Evolutionary conservation across 2,329 filamentous ascomycete genomes (phyloP).

Genomic region (Rhynchosporium agropyri): DNA sequence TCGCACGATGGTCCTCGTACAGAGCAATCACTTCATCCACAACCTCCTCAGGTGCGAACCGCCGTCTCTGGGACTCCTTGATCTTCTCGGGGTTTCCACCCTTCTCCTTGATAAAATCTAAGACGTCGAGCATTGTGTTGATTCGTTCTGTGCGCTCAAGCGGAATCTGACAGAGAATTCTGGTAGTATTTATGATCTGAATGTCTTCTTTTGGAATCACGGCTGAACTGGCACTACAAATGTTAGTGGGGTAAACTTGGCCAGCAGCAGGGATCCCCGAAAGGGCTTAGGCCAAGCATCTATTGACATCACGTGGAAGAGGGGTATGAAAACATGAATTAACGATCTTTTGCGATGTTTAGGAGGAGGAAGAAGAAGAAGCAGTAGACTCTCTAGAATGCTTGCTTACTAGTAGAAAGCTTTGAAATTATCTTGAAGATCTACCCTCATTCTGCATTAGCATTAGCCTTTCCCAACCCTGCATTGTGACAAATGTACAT

Average conservation of each 20-base stretch:
- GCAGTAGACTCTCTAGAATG: background rate
- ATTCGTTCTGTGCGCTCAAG: constrained; percentile 4
- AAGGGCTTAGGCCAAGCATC: constrained; percentile 2
- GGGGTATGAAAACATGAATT: background rate
- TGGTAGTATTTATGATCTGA: background rate
- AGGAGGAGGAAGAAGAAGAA: constrained; percentile 4
- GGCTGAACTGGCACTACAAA: constrained; percentile 10
- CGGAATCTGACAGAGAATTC: background rate
- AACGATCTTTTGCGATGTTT: background rate
- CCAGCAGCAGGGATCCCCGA: constrained; percentile 2
- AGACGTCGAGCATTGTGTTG: constrained; percentile 69
- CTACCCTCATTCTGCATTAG: background rate
- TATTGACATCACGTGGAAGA: constrained; percentile 15
- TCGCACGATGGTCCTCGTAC: constrained; percentile 83
- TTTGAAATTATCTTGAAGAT: background rate
- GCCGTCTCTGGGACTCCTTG: constrained; percentile 84
- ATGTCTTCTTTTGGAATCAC: constrained; percentile 19
- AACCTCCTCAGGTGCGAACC: constrained; percentile 76
- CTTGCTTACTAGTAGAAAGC: background rate
- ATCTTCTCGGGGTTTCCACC: constrained; percentile 92
- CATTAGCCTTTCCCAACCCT: background rate
- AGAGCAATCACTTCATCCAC: constrained; percentile 90
- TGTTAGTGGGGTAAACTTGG: constrained; percentile 11
- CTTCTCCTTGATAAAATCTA: constrained; percentile 80
- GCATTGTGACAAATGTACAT: background rate